Percentiles rank a stretch among this genome's conserved stretches.
Conservation (phyloP, 257 asterid species). For the Nicotiana knightiana region DNA sequence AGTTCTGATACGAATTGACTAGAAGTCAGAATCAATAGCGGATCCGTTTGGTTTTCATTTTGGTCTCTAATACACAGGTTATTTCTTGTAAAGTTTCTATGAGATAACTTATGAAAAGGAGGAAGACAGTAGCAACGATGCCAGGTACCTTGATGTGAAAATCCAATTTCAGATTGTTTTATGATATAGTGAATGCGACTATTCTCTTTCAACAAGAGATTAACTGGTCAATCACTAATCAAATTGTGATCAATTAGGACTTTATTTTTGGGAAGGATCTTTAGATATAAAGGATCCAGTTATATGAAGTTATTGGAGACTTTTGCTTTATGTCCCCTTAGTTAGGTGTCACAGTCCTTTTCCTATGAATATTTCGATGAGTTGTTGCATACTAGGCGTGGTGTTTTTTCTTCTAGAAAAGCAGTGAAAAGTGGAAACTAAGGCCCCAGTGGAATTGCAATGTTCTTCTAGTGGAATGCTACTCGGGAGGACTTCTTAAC, state of each 20-base stretch:
- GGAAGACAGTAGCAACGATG: not conserved
- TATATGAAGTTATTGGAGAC: not conserved
- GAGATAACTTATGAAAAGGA: not conserved
- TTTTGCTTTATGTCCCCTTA: not conserved
- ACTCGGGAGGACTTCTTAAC: not conserved
- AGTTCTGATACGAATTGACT: not conserved
- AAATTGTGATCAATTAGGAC: not conserved
- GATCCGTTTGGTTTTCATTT: too few relatives aligned
- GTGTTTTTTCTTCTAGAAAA: not conserved
- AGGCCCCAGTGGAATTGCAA: not conserved
- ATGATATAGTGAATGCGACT: not conserved
- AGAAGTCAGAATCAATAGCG: not conserved
- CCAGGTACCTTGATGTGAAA: not conserved
- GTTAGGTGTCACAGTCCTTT: not conserved
- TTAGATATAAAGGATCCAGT: not conserved
- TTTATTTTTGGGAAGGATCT: not conserved
- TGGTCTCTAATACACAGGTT: too few relatives aligned
- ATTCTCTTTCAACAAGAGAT: not conserved
- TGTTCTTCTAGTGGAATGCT: not conserved
- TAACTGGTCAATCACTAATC: not conserved
- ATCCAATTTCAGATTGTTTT: not conserved
- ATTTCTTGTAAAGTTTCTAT: not conserved
- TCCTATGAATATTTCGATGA: not conserved
- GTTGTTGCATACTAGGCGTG: not conserved
- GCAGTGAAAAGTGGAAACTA: not conserved